These are phyloP conservation scores for Phaeosphaeria sp. DNA, from an alignment of 2,329 filamentous ascomycete species.

Conservation along the genomic window DNA sequence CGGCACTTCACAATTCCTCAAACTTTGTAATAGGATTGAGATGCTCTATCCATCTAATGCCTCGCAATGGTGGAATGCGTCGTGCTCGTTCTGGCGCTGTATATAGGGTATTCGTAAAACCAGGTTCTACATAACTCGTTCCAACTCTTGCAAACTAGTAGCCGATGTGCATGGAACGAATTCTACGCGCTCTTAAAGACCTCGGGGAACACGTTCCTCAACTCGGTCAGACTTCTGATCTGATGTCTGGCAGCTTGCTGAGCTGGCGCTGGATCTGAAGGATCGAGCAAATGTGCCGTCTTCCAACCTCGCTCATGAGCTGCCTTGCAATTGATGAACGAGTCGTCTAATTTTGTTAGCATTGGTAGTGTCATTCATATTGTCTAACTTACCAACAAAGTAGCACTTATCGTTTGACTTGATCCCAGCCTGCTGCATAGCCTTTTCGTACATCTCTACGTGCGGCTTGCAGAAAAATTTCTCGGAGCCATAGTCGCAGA, in stretches of 20 bases:
- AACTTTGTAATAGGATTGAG: neutral
- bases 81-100: neutral
- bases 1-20: neutral
- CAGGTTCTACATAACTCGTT: neutral
- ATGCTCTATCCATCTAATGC: neutral
- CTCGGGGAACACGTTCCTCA: slow-evolving; percentile 78
- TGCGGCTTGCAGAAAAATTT: slow-evolving; percentile 88
- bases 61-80: neutral
- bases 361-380: neutral
- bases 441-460: slow-evolving; percentile 82
- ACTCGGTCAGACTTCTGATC: slow-evolving; percentile 76
- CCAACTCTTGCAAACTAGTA: neutral
- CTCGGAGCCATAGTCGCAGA: slow-evolving; percentile 80
- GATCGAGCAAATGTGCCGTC: slow-evolving; percentile 83
- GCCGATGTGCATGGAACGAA: neutral
- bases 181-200: slow-evolving; percentile 71
- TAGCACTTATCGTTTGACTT: slow-evolving; percentile 75
- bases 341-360: slow-evolving; percentile 72
- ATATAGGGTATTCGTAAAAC: neutral
- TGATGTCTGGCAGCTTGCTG: slow-evolving; percentile 74
- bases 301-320: slow-evolving; percentile 86
- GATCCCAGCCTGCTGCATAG: slow-evolving; percentile 82
- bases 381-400: slow-evolving; percentile 77
- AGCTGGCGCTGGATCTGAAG: slow-evolving; percentile 68
- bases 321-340: slow-evolving; percentile 77